Evolutionary conservation across 2,329 filamentous ascomycete genomes (phyloP).

Genomic region (Elsinoe perseae): DNA sequence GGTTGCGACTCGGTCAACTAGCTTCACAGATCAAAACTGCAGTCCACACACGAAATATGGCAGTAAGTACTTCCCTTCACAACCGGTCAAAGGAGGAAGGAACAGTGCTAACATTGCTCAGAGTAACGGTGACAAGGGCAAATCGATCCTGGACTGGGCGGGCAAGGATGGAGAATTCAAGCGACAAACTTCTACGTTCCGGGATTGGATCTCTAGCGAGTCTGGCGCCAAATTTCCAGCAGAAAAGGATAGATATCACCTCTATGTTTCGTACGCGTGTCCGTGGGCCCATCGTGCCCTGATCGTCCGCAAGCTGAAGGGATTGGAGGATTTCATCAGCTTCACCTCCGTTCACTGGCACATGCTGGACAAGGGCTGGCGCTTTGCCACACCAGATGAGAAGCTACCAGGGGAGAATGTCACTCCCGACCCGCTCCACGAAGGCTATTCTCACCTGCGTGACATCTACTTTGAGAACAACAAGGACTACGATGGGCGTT

Average conservation of each 20-base stretch:
- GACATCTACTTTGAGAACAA: slow-evolving; percentile 73
- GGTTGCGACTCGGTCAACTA: slow-evolving; percentile 8
- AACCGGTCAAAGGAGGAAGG: not conserved
- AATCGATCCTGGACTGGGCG: slow-evolving; percentile 68
- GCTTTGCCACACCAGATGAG: slow-evolving; percentile 63
- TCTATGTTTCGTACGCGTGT: slow-evolving; percentile 91
- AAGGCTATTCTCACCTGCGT: slow-evolving; percentile 63
- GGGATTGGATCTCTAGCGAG: slow-evolving; percentile 68
- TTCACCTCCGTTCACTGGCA: slow-evolving; percentile 90
- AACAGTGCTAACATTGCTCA: not conserved
- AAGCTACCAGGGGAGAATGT: slow-evolving; percentile 47
- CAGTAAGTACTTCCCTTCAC: slow-evolving; percentile 12
- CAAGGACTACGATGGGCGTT: slow-evolving; percentile 65
- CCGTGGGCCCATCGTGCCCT: slow-evolving; percentile 86
- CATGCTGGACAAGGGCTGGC: slow-evolving; percentile 70
- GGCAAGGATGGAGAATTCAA: slow-evolving; percentile 90
- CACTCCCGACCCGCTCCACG: slow-evolving; percentile 56
- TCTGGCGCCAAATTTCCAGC: slow-evolving; percentile 67
- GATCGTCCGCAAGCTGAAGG: slow-evolving; percentile 84
- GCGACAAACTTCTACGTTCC: slow-evolving; percentile 73
- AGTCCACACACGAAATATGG: slow-evolving; percentile 16
- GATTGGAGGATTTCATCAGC: slow-evolving; percentile 74
- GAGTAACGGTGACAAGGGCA: slow-evolving; percentile 22
- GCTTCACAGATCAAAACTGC: slow-evolving; percentile 2
- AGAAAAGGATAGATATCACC: slow-evolving; percentile 85